Base-by-base conservation (phyloP, 306 rosid species). In the Sesbania bispinosa region DNA sequence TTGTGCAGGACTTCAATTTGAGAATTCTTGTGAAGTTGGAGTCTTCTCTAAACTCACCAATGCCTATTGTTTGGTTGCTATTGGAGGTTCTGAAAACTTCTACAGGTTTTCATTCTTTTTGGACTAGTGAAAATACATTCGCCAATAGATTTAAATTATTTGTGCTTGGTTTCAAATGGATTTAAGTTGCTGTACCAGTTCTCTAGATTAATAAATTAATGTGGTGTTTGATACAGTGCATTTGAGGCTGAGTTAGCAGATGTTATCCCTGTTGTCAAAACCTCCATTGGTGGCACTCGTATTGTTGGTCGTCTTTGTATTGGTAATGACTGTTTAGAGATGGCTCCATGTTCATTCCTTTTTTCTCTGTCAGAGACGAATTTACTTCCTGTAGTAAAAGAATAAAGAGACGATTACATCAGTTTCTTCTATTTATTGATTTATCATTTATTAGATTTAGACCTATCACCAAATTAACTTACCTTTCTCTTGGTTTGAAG, bases 21-120 rank as follows among this genome's bases (percentile, higher is more conserved):
- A 93, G 81, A 93, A 93, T 80, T 80, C 83, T 13, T 88, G 96
- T 58, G 97, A 93, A 21, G 20, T 90, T 64, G 98, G 97, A 9
- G 98, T 79, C 3, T 90, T 90, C 67, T 90, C 97, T n/a, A 93
- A 87, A 83, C 88, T 93, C 75, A 90, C 96, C 29, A 93, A 90
- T 71, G 91, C 93, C 4, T 93, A 88, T 69, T 93, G 98, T 67
- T 79, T 90, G 86, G 91, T 88, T 69, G 86, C 96, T 10, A 90
- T 84, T 43, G 98, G 98, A n/a, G 97, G 92, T 59, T 93, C 98
- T 5, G 96, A 88, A 72, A 88, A 62, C 73, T 93, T 90, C 71
- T 92, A 82, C 79, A 90, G 92, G 93, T 87, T 65, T 13, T 47
- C 33, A 6, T 65, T 39, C 48, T 9, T 41, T 73, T 29, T 39